A percentile compares a stretch with the other conserved stretches of the same genome.
phyloP scores from a whole-genome alignment of 495 filamentous ascomycete species.

The Talaromyces trachyspermus region DNA sequence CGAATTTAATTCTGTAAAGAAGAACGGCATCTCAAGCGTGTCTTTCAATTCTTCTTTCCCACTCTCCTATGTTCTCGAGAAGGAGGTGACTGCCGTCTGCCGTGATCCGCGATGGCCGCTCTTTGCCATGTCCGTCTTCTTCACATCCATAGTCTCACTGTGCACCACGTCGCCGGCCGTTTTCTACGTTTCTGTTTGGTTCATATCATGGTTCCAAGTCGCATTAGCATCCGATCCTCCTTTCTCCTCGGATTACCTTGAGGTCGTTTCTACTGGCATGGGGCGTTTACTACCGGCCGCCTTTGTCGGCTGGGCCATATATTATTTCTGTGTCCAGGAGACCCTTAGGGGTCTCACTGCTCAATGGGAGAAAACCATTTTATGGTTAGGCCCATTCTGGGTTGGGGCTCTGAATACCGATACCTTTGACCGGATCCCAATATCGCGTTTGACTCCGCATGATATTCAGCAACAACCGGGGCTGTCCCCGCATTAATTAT shows the following conservation, averaged over 20 bases:
- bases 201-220: conserved; percentile 67
- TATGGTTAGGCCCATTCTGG: conserved; percentile 73
- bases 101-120: conserved; percentile 62
- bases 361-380: conserved; percentile 63
- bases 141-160: conserved; percentile 57
- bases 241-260: conserved; percentile 32
- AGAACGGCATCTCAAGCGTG: conserved; percentile 57
- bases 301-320: conserved; percentile 63
- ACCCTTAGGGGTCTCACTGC: conserved; percentile 51
- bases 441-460: conserved; percentile 63
- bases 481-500: conserved; percentile 58
- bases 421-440: conserved; percentile 69
- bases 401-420: conserved; percentile 69
- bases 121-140: conserved; percentile 55
- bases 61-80: conserved; percentile 54
- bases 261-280: conserved; percentile 55
- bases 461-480: conserved; percentile 72
- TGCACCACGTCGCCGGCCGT: conserved; percentile 55
- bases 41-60: conserved; percentile 65
- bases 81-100: conserved; percentile 31
- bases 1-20: conserved; percentile 41
- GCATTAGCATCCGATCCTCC: conserved; percentile 68
- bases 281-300: conserved; percentile 68
- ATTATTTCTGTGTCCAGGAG: conserved; percentile 47
- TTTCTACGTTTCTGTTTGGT: conserved; percentile 60